phyloP scores from a whole-genome alignment of 352 stramenopile species.

The Pythium grandisporangium region DNA sequence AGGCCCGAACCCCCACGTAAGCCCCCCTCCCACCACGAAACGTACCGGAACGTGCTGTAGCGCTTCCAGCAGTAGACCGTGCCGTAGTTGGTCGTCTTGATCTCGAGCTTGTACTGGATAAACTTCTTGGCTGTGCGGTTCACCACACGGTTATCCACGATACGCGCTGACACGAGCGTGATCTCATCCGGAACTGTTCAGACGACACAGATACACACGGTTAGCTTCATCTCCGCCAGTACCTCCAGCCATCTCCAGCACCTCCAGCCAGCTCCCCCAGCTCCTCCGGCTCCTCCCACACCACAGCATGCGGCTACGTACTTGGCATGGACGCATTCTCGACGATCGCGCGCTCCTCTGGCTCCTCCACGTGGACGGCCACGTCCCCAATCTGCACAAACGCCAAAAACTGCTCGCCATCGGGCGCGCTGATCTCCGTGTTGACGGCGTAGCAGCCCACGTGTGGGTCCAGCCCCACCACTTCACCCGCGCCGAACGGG shows the following conservation, averaged over 20 bases:
- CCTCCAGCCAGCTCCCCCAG: constrained; percentile 13
- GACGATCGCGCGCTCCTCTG: constrained; percentile 72
- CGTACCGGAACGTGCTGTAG: constrained; percentile 83
- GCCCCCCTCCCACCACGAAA: too few relatives aligned
- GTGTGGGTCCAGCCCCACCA: constrained; percentile 78
- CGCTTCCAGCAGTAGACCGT: constrained; percentile 85
- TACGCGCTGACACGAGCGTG: constrained; percentile 63
- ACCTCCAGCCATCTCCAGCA: too few relatives aligned
- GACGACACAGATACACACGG: background rate
- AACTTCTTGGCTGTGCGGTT: constrained; percentile 83
- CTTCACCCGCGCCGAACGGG: constrained; percentile 72
- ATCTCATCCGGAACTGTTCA: constrained; percentile 75
- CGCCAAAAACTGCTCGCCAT: constrained; percentile 74
- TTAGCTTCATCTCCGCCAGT: too few relatives aligned
- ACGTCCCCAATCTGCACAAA: constrained; percentile 82
- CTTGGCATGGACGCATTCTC: constrained; percentile 68
- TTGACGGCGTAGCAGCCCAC: constrained; percentile 86
- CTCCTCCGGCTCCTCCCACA: constrained; percentile 1
- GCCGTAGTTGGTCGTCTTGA: constrained; percentile 82
- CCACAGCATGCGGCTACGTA: constrained; percentile 23
- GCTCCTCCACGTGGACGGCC: constrained; percentile 50
- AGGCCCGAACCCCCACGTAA: too few relatives aligned
- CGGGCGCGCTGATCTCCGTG: constrained; percentile 62
- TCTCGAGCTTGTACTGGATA: constrained; percentile 87
- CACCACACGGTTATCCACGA: constrained; percentile 78